Base-by-base conservation (phyloP, 495 filamentous ascomycete species). In the Annulohypoxylon bovei region DNA sequence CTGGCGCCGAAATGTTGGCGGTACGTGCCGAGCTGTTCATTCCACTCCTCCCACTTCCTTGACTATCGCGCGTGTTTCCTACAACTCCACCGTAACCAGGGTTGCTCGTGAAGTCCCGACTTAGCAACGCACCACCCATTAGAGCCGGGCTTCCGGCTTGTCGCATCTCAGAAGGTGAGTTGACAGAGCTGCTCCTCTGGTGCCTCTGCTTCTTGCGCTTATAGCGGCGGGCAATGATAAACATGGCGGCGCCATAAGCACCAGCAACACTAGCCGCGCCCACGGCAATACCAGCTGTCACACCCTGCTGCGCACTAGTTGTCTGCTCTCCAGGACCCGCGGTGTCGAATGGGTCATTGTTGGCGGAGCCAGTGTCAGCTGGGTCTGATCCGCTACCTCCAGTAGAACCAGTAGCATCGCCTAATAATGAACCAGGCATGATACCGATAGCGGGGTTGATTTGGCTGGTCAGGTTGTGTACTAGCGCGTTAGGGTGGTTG, bases 211-310 rank as follows among this genome's bases (percentile, higher is more conserved):
- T 91, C 82, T 90, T 91, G 81, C 91, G 91, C 84, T 93, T 94
- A 87, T 98, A 99, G 65, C 95, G 86, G 47, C 96, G 88, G 23
- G 95, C 95, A 69, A 98, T 87, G 77, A 94, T 91, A 81, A 98
- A 96, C 95, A 99, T 98, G 78, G 93, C 96, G n/a, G 92, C 95
- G 76, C 94, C 96, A 73, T 99, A 99, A n/a, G 90, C 91, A 47
- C 90, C 89, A 14, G 93, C 93, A 74, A 93, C 93, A 42, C 85
- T 88, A 30, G 93, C 88, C 56, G 92, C 90, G 72, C 90, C 92
- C 49, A 90, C 81, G 50, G 89, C 92, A 77, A 98, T 93, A 69
- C 91, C 93, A 50, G 93, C 91, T n/a, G 91, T 95, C 74, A 90
- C 92, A 59, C 88, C 88, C 55, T 86, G 87, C 54, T 93, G 87